These are phyloP conservation scores for Pulveroboletus sp. DNA, from an alignment of 768 basidiomycete species.

Conservation along the genomic window DNA sequence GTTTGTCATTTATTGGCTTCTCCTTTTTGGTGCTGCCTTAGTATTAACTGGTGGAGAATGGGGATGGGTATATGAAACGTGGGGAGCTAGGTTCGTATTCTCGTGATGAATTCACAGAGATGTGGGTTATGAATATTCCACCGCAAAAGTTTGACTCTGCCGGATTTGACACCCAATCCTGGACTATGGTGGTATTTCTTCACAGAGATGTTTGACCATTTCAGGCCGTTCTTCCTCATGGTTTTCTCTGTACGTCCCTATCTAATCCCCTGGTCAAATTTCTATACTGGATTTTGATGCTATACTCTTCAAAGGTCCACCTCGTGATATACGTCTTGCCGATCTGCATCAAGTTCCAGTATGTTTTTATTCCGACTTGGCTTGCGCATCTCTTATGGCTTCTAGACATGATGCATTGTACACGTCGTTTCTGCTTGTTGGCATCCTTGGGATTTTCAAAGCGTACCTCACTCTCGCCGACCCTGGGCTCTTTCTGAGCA, in stretches of 20 bases:
- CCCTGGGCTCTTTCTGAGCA: slow-evolving; percentile 77
- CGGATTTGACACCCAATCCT: slow-evolving; percentile 89
- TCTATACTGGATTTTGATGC: neutral
- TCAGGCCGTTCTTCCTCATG: slow-evolving; percentile 91
- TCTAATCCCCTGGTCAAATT: neutral
- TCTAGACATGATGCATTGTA: slow-evolving; percentile 80
- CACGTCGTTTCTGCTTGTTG: slow-evolving; percentile 69
- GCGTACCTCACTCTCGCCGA: slow-evolving; percentile 90
- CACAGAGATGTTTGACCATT: slow-evolving; percentile 99
- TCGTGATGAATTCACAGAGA: neutral
- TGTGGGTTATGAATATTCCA: neutral
- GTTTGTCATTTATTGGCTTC: slow-evolving; percentile 46
- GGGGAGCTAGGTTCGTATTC: slow-evolving; percentile 69
- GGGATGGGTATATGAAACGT: slow-evolving; percentile 72
- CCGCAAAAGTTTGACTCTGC: slow-evolving; percentile 60
- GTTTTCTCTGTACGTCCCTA: slow-evolving; percentile 73
- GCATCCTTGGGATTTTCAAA: slow-evolving; percentile 82
- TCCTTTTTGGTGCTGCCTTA: slow-evolving; percentile 32
- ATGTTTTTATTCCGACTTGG: slow-evolving; percentile 18
- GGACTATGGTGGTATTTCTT: slow-evolving; percentile 99
- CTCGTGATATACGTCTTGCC: slow-evolving; percentile 79
- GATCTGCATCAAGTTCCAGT: slow-evolving; percentile 86
- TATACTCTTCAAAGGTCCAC: slow-evolving; percentile 55
- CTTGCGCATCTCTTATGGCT: neutral
- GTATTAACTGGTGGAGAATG: slow-evolving; percentile 18